A percentile compares a stretch with the other conserved stretches of the same genome.
Evolutionary conservation across 1,284 basidiomycete species (phyloP).

Genomic region (Moesziomyces aphidis): DNA sequence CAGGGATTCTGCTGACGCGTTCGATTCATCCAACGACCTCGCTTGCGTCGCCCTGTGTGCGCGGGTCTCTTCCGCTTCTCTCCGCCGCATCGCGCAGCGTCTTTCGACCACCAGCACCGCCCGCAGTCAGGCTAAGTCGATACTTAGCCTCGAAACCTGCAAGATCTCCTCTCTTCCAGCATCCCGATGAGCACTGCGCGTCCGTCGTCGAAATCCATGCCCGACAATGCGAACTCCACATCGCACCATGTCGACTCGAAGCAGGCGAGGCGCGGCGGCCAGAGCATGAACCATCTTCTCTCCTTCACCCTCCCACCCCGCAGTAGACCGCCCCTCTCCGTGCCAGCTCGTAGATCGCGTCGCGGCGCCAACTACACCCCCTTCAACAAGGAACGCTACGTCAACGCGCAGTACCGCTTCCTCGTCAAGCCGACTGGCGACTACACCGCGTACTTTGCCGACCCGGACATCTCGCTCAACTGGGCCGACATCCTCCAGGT

Average conservation of each 20-base stretch:
- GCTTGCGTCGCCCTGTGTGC: neutral
- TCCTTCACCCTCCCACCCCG: conserved; percentile 65
- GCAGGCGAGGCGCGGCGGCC: conserved; percentile 47
- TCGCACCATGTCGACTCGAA: conserved; percentile 20
- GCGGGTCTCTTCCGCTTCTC: neutral
- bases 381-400: conserved; percentile 67
- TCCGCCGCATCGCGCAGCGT: no score
- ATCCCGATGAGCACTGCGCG: conserved; percentile 47
- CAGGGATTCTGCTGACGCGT: neutral
- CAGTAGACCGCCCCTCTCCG: conserved; percentile 52
- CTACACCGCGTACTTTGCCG: conserved; percentile 62
- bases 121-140: neutral
- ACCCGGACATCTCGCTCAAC: conserved; percentile 63
- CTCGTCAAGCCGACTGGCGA: conserved; percentile 66
- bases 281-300: conserved; percentile 65
- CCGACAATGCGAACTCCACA: conserved; percentile 31
- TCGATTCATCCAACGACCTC: neutral
- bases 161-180: neutral
- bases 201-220: conserved; percentile 43
- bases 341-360: conserved; percentile 50
- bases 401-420: conserved; percentile 67
- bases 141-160: neutral
- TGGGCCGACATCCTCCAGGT: conserved; percentile 91
- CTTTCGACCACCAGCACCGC: neutral
- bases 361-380: conserved; percentile 41